Evolutionary conservation across 257 asterid genomes (phyloP).

Genomic region (Craterostigma plantagineum): DNA sequence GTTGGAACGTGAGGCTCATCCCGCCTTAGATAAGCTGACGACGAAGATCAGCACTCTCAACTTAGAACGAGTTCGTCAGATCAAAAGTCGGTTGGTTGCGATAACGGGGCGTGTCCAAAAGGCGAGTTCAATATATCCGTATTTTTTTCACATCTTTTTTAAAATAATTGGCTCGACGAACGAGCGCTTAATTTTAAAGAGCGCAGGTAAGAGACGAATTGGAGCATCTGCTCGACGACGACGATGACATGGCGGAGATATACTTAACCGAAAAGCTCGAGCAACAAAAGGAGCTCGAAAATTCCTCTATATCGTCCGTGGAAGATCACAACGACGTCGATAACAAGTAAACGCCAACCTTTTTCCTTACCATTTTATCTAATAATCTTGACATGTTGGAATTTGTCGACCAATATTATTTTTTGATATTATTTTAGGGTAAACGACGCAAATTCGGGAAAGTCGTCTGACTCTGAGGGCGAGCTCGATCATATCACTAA

Average conservation of each 20-base stretch:
- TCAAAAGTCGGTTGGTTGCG: slow-evolving; percentile 75
- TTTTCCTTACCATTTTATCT: no score
- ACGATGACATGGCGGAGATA: slow-evolving; percentile 90
- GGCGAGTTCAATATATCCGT: slow-evolving; percentile 16
- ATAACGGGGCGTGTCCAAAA: slow-evolving; percentile 87
- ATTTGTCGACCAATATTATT: no score
- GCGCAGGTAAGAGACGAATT: slow-evolving; percentile 66
- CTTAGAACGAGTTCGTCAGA: slow-evolving; percentile 71
- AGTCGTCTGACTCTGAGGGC: background rate
- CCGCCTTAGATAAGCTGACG: slow-evolving; percentile 67
- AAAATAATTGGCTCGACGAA: background rate
- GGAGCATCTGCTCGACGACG: slow-evolving; percentile 82
- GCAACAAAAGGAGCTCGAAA: slow-evolving; percentile 24
- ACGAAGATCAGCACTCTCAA: slow-evolving; percentile 67
- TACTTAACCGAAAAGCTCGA: slow-evolving; percentile 48
- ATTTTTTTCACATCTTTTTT: background rate
- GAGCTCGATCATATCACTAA: slow-evolving; percentile 11
- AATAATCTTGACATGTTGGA: no score
- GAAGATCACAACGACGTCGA: background rate
- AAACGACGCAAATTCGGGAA: background rate
- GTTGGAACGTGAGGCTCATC: slow-evolving; percentile 73
- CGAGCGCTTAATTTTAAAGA: no score
- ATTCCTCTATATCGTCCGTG: slow-evolving; percentile 29
- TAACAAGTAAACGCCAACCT: slow-evolving; percentile 20
- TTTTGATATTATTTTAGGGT: no score